A percentile compares a stretch with the other conserved stretches of the same genome.
Evolutionary conservation across 164 flowering plant genomes (phyloP).

Genomic region (Dillenia turbinata): DNA sequence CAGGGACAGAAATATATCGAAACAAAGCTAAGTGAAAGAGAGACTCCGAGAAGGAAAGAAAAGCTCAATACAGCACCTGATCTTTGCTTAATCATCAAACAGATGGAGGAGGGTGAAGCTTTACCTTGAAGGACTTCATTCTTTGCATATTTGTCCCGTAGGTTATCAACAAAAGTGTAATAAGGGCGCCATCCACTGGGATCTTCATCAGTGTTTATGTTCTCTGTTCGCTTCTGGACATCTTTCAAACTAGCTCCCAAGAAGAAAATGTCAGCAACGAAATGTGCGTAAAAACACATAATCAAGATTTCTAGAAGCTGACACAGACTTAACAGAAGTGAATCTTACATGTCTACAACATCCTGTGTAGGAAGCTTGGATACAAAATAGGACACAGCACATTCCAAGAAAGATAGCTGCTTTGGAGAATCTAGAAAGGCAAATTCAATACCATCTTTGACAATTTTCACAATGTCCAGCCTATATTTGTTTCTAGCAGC

Average conservation of each 20-base stretch:
- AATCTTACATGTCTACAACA: conserved; percentile 69
- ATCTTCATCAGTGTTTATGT: conserved; percentile 83
- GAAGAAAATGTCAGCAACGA: background rate
- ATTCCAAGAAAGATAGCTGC: conserved; percentile 73
- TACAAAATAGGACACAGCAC: conserved; percentile 69
- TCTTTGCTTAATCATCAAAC: no score
- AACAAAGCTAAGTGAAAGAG: no score
- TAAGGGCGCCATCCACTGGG: conserved; percentile 99
- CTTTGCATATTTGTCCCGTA: conserved; percentile 77
- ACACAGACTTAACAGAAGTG: background rate
- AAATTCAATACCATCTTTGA: conserved; percentile 68
- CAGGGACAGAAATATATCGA: no score
- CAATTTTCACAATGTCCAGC: conserved; percentile 65
- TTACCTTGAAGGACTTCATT: conserved; percentile 75
- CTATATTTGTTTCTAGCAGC: conserved; percentile 81
- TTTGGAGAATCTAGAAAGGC: conserved; percentile 79
- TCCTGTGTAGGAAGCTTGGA: conserved; percentile 78
- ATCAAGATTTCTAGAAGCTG: background rate
- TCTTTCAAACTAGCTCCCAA: conserved; percentile 57
- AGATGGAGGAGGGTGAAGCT: conserved; percentile 1
- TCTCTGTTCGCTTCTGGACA: conserved; percentile 64
- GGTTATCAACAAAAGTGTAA: conserved; percentile 52
- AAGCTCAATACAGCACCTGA: no score
- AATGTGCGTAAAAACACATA: background rate
- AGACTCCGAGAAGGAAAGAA: no score